These are phyloP conservation scores for Nakataea oryzae DNA, from an alignment of 2,329 filamentous ascomycete genomes.

Conservation along the genomic window DNA sequence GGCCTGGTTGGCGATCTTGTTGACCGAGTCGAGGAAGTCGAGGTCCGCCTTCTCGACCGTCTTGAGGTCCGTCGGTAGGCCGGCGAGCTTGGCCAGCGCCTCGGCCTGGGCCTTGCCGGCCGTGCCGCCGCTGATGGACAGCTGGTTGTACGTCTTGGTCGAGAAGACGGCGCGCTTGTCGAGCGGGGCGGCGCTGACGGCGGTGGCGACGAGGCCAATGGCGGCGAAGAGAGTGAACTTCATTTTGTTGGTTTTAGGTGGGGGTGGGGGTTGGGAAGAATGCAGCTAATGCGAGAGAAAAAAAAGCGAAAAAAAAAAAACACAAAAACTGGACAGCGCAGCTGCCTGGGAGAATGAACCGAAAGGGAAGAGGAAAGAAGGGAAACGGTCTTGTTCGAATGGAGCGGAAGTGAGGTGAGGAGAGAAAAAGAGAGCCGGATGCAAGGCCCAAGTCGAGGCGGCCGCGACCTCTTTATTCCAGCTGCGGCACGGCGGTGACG, in stretches of 20 bases:
- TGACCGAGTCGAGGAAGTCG: conserved; percentile 26
- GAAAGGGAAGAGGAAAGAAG: conserved; percentile 2
- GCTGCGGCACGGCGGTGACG: background rate
- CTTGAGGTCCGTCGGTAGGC: conserved; percentile 22
- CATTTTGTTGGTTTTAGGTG: conserved; percentile 10
- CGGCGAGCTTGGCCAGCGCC: conserved; percentile 18
- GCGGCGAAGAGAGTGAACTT: conserved; percentile 16
- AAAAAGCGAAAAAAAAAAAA: conserved; percentile 6
- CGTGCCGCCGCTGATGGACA: conserved; percentile 23
- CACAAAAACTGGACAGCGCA: conserved; percentile 15
- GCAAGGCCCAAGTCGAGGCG: too few species aligned
- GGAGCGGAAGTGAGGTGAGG: background rate
- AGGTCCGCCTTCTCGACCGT: conserved; percentile 28
- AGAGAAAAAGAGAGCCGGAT: background rate
- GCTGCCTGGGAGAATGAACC: conserved; percentile 10
- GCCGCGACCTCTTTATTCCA: background rate
- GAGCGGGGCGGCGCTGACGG: conserved; percentile 13
- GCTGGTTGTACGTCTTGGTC: conserved; percentile 20
- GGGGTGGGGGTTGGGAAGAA: background rate
- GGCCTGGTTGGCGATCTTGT: conserved; percentile 33
- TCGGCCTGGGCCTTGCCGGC: conserved; percentile 22
- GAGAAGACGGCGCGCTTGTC: conserved; percentile 15
- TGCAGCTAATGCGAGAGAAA: background rate
- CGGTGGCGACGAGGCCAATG: conserved; percentile 10
- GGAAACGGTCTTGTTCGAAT: background rate